phyloP scores from a whole-genome alignment of 2,329 filamentous ascomycete genomes.

The Diplodia intermedia region DNA sequence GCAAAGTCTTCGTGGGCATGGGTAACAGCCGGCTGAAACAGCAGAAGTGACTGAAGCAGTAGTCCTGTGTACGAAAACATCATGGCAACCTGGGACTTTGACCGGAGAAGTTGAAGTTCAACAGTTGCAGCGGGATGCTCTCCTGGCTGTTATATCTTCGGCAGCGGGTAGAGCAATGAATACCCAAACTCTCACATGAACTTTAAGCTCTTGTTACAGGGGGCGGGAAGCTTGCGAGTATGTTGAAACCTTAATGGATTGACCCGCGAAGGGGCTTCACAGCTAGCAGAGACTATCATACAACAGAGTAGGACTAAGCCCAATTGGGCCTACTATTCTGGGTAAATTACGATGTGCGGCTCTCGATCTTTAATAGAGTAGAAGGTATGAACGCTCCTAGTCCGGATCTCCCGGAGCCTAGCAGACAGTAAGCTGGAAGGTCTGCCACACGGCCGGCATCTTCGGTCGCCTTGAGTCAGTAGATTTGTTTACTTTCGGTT shows the following conservation, averaged over 20 bases:
- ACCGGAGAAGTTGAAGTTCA: not conserved
- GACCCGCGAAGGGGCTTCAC: too few relatives aligned
- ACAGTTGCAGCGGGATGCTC: not conserved
- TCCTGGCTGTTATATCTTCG: not conserved
- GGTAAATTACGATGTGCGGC: too few relatives aligned
- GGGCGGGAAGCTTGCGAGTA: not conserved
- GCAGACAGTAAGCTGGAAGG: not conserved
- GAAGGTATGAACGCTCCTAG: not conserved
- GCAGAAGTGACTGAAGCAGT: not conserved
- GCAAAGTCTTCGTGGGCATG: constrained; percentile 19
- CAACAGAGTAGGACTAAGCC: too few relatives aligned
- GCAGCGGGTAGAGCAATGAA: not conserved
- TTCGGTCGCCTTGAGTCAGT: not conserved
- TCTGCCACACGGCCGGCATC: not conserved
- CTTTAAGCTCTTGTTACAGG: not conserved
- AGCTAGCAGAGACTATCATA: too few relatives aligned
- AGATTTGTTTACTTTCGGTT: not conserved
- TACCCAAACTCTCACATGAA: not conserved
- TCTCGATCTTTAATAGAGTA: too few relatives aligned
- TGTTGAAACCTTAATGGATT: too few relatives aligned
- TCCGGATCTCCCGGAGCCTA: not conserved
- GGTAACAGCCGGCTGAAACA: not conserved
- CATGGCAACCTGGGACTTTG: not conserved
- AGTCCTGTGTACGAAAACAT: not conserved
- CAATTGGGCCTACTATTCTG: too few relatives aligned